A percentile compares a stretch with the other conserved stretches of the same genome.
These are phyloP conservation scores for Monosporascus sp. DNA, from an alignment of 2,329 filamentous ascomycete genomes.

Conservation along the genomic window DNA sequence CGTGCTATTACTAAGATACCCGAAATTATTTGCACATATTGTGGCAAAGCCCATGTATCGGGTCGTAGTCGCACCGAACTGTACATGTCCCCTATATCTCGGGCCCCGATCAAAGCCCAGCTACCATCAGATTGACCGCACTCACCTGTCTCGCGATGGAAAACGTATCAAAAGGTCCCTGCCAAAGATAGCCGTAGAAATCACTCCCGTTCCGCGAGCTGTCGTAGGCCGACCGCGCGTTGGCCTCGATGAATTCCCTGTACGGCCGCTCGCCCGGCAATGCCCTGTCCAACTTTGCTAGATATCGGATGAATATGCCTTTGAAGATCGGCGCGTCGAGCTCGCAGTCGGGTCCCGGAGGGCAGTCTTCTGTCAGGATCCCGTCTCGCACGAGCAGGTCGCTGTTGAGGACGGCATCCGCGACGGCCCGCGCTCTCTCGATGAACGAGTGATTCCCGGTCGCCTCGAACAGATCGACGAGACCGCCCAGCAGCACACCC, in stretches of 20 bases:
- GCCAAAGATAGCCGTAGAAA: slow-evolving; percentile 47
- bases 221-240: slow-evolving; percentile 49
- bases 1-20: too few relatives aligned
- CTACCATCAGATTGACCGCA: slow-evolving; percentile 51
- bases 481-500: slow-evolving; percentile 54
- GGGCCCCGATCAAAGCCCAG: slow-evolving; percentile 26
- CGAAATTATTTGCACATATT: too few relatives aligned
- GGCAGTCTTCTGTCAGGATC: slow-evolving; percentile 38
- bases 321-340: slow-evolving; percentile 51
- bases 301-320: slow-evolving; percentile 54
- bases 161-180: slow-evolving; percentile 39
- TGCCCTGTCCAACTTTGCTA: slow-evolving; percentile 43
- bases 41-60: too few relatives aligned
- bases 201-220: slow-evolving; percentile 34
- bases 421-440: slow-evolving; percentile 17
- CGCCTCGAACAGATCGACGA: slow-evolving; percentile 47
- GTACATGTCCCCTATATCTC: too few relatives aligned
- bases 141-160: slow-evolving; percentile 48
- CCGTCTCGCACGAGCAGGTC: slow-evolving; percentile 29
- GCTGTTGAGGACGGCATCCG: slow-evolving; percentile 28
- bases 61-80: too few relatives aligned
- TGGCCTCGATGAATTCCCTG: slow-evolving; percentile 39
- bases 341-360: slow-evolving; percentile 25
- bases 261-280: slow-evolving; percentile 38
- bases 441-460: slow-evolving; percentile 20